phyloP scores from a whole-genome alignment of 2,329 filamentous ascomycete genomes.

The Amauroascus niger region DNA sequence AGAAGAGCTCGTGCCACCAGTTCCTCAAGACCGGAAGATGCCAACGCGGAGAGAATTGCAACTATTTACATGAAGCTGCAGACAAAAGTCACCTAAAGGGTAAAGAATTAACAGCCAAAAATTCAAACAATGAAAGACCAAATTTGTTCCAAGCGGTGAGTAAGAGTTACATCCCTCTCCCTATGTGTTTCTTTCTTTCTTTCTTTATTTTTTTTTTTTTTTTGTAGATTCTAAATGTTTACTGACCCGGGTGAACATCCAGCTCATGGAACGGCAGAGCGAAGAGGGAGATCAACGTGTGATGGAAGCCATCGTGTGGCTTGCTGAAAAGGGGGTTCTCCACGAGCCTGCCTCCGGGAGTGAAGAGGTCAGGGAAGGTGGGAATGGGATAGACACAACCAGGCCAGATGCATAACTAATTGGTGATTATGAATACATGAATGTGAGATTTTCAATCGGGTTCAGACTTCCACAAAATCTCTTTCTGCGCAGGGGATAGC shows the following conservation, averaged over 20 bases:
- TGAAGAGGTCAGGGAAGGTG: not conserved
- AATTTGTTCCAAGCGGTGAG: slow-evolving; percentile 38
- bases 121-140: slow-evolving; percentile 8
- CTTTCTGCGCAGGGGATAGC: no score
- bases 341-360: slow-evolving; percentile 22
- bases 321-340: slow-evolving; percentile 36
- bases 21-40: slow-evolving; percentile 37
- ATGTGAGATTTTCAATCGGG: no score
- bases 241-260: slow-evolving; percentile 10
- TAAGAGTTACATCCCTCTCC: no score
- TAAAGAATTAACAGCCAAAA: no score
- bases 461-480: no score
- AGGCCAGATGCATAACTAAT: not conserved
- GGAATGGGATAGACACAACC: not conserved
- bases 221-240: not conserved
- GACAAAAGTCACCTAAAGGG: slow-evolving; percentile 26
- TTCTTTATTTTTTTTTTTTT: no score
- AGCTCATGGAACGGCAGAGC: slow-evolving; percentile 37
- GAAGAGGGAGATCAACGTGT: slow-evolving; percentile 35
- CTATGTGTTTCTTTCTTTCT: no score
- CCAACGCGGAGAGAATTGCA: slow-evolving; percentile 34
- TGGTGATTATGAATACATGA: no score
- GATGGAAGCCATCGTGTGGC: slow-evolving; percentile 35
- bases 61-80: slow-evolving; percentile 34
- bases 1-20: slow-evolving; percentile 28